Percentiles rank a stretch among this genome's conserved stretches.
phyloP scores from a whole-genome alignment of 2,329 filamentous ascomycete species.

The Trichoderma oligosporum region DNA sequence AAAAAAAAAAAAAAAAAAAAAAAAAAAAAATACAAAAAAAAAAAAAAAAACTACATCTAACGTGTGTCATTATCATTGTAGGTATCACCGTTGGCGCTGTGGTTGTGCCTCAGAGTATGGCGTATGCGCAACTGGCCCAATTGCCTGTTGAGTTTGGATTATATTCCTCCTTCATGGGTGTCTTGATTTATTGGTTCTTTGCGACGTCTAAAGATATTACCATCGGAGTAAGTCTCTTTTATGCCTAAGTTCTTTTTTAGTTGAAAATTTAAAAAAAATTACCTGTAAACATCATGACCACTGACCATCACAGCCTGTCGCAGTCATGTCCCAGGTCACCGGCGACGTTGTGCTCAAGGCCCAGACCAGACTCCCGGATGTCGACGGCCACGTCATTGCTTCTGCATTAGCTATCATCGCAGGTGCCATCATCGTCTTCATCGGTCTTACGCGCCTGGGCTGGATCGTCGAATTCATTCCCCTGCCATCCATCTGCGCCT shows the following conservation, averaged over 20 bases:
- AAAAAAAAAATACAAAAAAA: too few relatives aligned
- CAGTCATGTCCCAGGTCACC: conserved; percentile 51
- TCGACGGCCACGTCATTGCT: conserved; percentile 43
- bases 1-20: too few relatives aligned
- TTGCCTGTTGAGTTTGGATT: conserved; percentile 49
- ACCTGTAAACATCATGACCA: not conserved
- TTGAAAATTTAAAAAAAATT: not conserved
- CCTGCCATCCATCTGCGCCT: conserved; percentile 49
- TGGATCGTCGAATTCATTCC: conserved; percentile 55
- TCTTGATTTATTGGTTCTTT: conserved; percentile 95
- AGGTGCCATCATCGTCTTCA: conserved; percentile 46
- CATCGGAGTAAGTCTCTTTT: conserved; percentile 65
- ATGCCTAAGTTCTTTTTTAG: not conserved
- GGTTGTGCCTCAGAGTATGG: conserved; percentile 54
- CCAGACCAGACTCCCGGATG: conserved; percentile 36
- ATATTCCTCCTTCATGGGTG: conserved; percentile 87
- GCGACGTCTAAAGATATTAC: conserved; percentile 91
- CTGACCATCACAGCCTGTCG: conserved; percentile 43
- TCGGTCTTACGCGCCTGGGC: conserved; percentile 49
- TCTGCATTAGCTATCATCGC: conserved; percentile 47
- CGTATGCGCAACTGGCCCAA: conserved; percentile 48
- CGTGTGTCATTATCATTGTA: conserved; percentile 25
- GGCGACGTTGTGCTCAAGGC: conserved; percentile 46
- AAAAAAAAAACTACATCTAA: not conserved
- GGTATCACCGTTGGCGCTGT: conserved; percentile 48